Base-by-base conservation (phyloP, 257 asterid species). In the Euphrasia confusa region DNA sequence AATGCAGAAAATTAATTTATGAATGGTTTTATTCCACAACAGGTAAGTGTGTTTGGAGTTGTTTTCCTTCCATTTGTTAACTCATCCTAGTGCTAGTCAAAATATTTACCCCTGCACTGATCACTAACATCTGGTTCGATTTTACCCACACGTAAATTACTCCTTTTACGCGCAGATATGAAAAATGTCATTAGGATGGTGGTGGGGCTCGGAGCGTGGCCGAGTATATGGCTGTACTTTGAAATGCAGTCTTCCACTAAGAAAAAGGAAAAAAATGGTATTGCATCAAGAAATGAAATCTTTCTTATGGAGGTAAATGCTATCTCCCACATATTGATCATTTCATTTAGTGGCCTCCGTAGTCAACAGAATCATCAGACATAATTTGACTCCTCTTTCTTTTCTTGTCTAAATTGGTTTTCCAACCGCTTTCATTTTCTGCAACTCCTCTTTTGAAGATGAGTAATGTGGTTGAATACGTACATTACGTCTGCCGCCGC, bases 291-390 rank as follows among this genome's bases (percentile, higher is more conserved):
- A 78, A 71, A 40, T 61, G 73, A 64, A 67, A 77, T 61, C 39
- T 3, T 45, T 69, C 55, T 52, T 17, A 71, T 79, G 70, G 86
- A 75, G 85, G 72, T 72, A 64, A 83, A 75, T 73, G 81, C 71
- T 75, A 71, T 72, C 74, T 73, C 63, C 70, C 76, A 61, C 78
- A 76, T 71, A 64, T 74, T 72, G 83, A 85, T 75, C 71, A 76
- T 60, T 73, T 61, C 70, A 71, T 90, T 80, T 88, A 56, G 61
- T 56, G 95, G 78, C 80, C 69, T 56, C 64, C 60, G 72, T 79
- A 77, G 84, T 84, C 94, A 84, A 82, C 70, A 74, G 77, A 72
- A 61, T 73, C 82, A 91, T 91, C 62, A 86, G 66, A 68, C 80
- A 76, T 56, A 71, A 67, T 60, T 82, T 78, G 95, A 91, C 91